Base-by-base conservation (phyloP, 495 filamentous ascomycete genomes). In the Talaromyces trachyspermus region DNA sequence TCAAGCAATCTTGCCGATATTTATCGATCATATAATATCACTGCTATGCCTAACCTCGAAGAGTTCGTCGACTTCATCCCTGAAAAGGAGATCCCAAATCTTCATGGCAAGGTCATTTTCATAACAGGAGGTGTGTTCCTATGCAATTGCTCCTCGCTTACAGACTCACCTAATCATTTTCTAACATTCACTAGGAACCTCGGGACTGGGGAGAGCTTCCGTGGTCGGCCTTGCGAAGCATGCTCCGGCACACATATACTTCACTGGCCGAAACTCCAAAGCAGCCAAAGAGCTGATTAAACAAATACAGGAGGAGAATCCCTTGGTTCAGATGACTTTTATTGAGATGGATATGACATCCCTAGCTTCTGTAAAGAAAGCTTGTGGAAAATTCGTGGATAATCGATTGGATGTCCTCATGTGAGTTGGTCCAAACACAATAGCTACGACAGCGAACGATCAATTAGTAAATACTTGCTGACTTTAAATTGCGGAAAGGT, bases 391-490 rank as follows among this genome's bases (percentile, higher is more conserved):
- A 69, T 80, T 66, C 56, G 65, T 54, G 5, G 38, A 60, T 12
- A 52, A 61, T 8, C 62, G 77, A 27, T 69, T 87, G 30, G 78
- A 86, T 58, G 75, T 84, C 20, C 54, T 86, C 3, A 77, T 86
- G 59, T 83, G 10, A 36, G 44, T 44, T n/a, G n/a, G n/a, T n/a
- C n/a, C n/a, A n/a, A n/a, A n/a, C n/a, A n/a, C n/a, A n/a, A n/a
- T n/a, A n/a, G n/a, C n/a, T n/a, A n/a, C n/a, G n/a, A n/a, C n/a
- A n/a, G n/a, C n/a, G n/a, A n/a, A n/a, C n/a, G 62, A 81, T 80
- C 54, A 8, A 36, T 19, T 42, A 5, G 26, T n/a, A 14, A 7
- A 20, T 4, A 5, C 4, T 22, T 45, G 9, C 29, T 36, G 11
- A 36, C 18, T 36, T 17, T 2, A 10, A 37, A 36, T 24, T 5